Evolutionary conservation across 1,284 basidiomycete genomes (phyloP).

Genomic region (Cutaneotrichosporon sp.): DNA sequence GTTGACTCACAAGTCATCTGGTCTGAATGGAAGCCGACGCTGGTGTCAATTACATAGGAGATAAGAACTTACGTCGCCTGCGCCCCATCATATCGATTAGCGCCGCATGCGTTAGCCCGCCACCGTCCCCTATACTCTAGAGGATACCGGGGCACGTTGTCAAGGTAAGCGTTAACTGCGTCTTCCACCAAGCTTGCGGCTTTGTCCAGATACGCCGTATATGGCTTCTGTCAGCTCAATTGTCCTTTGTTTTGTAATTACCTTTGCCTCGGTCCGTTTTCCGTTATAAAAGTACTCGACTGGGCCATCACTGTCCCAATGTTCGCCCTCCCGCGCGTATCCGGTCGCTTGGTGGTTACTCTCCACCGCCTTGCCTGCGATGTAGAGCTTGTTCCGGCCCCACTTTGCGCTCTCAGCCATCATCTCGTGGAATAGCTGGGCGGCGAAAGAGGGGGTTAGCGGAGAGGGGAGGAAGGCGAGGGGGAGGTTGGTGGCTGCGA

Average conservation of each 20-base stretch:
- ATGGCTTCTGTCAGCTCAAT: slow-evolving; percentile 49
- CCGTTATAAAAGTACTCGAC: slow-evolving; percentile 39
- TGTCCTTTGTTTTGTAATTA: slow-evolving; percentile 13
- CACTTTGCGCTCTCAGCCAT: slow-evolving; percentile 47
- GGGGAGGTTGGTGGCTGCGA: slow-evolving; percentile 56
- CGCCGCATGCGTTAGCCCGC: slow-evolving; percentile 86
- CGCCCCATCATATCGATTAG: slow-evolving; percentile 82
- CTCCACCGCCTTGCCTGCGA: slow-evolving; percentile 47
- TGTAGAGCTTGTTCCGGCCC: slow-evolving; percentile 43
- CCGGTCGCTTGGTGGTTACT: slow-evolving; percentile 73
- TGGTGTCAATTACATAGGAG: slow-evolving; percentile 31
- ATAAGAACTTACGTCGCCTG: slow-evolving; percentile 59
- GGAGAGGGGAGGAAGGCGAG: slow-evolving; percentile 59
- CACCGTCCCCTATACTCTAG: slow-evolving; percentile 75
- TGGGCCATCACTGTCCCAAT: slow-evolving; percentile 21
- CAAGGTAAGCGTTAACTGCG: slow-evolving; percentile 72
- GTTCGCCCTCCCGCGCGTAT: slow-evolving; percentile 61
- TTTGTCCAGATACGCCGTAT: slow-evolving; percentile 71
- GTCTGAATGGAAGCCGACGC: slow-evolving; percentile 81
- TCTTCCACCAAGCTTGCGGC: slow-evolving; percentile 74
- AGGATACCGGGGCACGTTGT: slow-evolving; percentile 62
- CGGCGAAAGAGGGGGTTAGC: slow-evolving; percentile 60
- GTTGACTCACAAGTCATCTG: slow-evolving; percentile 53
- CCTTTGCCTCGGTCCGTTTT: slow-evolving; percentile 21
- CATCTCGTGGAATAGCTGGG: slow-evolving; percentile 61